These are phyloP conservation scores for Colletotrichum australisinense DNA, from an alignment of 2,329 filamentous ascomycete species.

Conservation along the genomic window DNA sequence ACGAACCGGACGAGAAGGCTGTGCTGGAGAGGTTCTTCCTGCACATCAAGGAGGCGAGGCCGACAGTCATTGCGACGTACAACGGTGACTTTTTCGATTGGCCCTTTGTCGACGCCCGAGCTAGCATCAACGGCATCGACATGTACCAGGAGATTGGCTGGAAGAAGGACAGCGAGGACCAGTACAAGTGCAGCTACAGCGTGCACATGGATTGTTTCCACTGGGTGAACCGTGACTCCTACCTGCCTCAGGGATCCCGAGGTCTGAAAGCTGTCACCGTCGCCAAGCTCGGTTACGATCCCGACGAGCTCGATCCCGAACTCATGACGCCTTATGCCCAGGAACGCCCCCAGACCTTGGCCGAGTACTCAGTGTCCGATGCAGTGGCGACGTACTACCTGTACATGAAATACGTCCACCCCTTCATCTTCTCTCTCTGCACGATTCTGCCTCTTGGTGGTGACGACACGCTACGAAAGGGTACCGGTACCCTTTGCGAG, in stretches of 20 bases:
- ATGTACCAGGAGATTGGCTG: conserved; percentile 99
- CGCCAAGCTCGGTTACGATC: conserved; percentile 97
- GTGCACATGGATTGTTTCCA: conserved; percentile 99
- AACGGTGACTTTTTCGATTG: conserved; percentile 99
- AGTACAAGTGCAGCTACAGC: conserved; percentile 95
- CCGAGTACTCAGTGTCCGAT: conserved; percentile 98
- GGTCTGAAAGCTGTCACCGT: conserved; percentile 98
- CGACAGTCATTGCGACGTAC: conserved; percentile 99
- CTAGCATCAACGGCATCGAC: conserved; percentile 94
- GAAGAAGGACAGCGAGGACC: conserved; percentile 93
- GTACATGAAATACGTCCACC: conserved; percentile 99
- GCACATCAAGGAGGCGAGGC: conserved; percentile 93
- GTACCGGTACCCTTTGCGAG: conserved; percentile 98
- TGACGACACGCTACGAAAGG: conserved; percentile 93
- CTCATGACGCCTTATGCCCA: conserved; percentile 94
- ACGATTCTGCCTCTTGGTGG: conserved; percentile 94
- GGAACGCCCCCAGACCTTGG: conserved; percentile 92
- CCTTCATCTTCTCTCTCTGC: conserved; percentile 98
- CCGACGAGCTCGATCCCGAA: conserved; percentile 96
- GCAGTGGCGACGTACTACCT: conserved; percentile 98
- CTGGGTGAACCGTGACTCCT: conserved; percentile 99
- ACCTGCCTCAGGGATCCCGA: conserved; percentile 95
- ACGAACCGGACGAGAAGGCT: conserved; percentile 92
- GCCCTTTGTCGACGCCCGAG: conserved; percentile 95
- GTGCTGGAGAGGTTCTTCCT: conserved; percentile 92